Evolutionary conservation across 106 monocot genomes (phyloP), one percentile per base, ranked within the genome.

Genomic region (Vanilla planifolia): DNA sequence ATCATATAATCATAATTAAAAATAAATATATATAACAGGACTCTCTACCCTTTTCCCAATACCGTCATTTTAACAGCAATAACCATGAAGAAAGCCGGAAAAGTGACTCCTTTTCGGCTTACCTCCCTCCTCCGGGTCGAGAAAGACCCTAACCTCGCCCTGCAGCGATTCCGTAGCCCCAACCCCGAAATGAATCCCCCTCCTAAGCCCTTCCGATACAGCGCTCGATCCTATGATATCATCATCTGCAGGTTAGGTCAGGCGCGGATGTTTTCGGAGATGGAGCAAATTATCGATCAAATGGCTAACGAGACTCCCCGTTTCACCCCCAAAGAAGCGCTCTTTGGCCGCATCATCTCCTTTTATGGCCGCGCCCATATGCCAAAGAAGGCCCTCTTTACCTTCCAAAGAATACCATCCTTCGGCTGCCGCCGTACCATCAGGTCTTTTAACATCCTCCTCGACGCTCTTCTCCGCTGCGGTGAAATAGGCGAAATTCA

Each of bases 41-140:
- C n/a, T n/a, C n/a, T n/a, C n/a, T n/a, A n/a, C n/a, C n/a, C n/a
- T n/a, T n/a, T n/a, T n/a, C n/a, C n/a, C n/a, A n/a, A n/a, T n/a
- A n/a, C n/a, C n/a, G n/a, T n/a, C n/a, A n/a, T 61, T 26, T 3
- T 5, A 4, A 2, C 6, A 4, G 22, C 63, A 7, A 21, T 67
- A 2, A 0, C 41, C 3, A 62, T 81, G 76, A 45, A 25, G 21
- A 68, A 64, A 57, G 62, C 57, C 11, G 60, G 33, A 20, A 79
- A 72, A 60, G 63, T 82, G 55, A 81, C 92, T 4, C 81, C 93
- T 27, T 89, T 85, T 72, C 85, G 79, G 26, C 72, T 89, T 57
- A 30, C 85, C 59, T 66, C 74, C 44, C 71, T 85, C 48, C 84
- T 93, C 73, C 92, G 88, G 61, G 64, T 52, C 61, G 79, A 87